phyloP scores from a whole-genome alignment of 1,284 basidiomycete species.

The Moesziomyces parantarcticus region DNA sequence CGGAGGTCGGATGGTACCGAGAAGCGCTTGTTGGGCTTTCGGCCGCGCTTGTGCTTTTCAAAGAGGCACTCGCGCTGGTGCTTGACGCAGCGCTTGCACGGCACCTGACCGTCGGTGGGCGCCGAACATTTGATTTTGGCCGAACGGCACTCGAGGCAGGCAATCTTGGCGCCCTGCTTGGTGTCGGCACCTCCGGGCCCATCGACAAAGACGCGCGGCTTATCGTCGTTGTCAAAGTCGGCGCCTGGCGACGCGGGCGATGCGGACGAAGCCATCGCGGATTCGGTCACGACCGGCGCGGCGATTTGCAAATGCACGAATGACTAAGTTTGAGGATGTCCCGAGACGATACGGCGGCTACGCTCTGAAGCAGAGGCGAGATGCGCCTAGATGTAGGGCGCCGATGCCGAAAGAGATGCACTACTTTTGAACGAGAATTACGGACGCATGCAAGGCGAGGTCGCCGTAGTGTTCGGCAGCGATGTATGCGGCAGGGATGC shows the following conservation, averaged over 20 bases:
- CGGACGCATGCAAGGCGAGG: background rate
- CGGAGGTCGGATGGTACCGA: slow-evolving; percentile 48
- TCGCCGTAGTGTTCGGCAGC: background rate
- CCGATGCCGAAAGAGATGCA: background rate
- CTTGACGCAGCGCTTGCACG: slow-evolving; percentile 56
- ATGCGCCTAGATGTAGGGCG: background rate
- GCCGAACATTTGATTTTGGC: slow-evolving; percentile 61
- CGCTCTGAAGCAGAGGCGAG: too few species aligned
- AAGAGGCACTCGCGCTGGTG: slow-evolving; percentile 58
- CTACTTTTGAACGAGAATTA: background rate
- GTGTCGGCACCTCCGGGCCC: slow-evolving; percentile 58
- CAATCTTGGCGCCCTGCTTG: slow-evolving; percentile 58
- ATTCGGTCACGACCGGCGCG: too few species aligned
- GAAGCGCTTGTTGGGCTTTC: slow-evolving; percentile 55
- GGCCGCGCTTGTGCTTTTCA: slow-evolving; percentile 58
- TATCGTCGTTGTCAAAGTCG: slow-evolving; percentile 37
- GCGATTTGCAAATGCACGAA: too few species aligned
- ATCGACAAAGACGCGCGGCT: slow-evolving; percentile 55
- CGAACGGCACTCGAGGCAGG: slow-evolving; percentile 56
- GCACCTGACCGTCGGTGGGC: slow-evolving; percentile 57
- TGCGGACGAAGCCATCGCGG: slow-evolving; percentile 27
- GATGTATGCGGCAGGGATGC: background rate
- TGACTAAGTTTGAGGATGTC: background rate
- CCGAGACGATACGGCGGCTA: too few species aligned
- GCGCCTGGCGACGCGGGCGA: slow-evolving; percentile 22